phyloP scores from a whole-genome alignment of 371 early-diverging fungal species.

The Syncephalastrum contaminatum region DNA sequence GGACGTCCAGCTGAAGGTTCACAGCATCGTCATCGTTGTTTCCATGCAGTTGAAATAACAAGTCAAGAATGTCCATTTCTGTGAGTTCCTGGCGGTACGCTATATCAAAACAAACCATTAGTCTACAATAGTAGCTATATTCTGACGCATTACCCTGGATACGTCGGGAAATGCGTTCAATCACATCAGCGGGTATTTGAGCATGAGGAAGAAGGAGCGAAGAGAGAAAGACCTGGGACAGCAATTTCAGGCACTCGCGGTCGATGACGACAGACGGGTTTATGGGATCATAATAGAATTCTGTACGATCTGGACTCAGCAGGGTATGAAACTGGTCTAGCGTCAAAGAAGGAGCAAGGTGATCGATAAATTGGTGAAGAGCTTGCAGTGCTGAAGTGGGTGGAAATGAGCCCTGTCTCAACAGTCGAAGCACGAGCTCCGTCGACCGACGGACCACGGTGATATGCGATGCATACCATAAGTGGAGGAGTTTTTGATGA shows the following conservation, averaged over 20 bases:
- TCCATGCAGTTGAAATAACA: conserved; percentile 14
- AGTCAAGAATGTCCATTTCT: conserved; percentile 5
- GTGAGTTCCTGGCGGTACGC: too few species aligned
- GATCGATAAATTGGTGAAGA: background rate
- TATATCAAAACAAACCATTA: too few species aligned
- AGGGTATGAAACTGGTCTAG: background rate
- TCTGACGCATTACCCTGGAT: background rate
- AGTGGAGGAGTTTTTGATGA: too few species aligned
- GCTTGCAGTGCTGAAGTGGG: background rate
- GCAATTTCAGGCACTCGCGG: conserved; percentile 14
- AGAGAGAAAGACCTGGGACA: conserved; percentile 8
- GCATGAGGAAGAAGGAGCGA: background rate
- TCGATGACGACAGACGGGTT: conserved; percentile 11
- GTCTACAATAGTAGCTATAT: background rate
- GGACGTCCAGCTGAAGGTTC: conserved; percentile 16
- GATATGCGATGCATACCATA: conserved; percentile 8
- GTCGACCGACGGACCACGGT: conserved; percentile 20
- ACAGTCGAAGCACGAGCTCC: conserved; percentile 9
- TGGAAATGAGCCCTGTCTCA: conserved; percentile 3
- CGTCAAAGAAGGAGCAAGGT: conserved; percentile 5
- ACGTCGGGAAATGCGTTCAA: background rate
- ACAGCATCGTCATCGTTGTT: conserved; percentile 20
- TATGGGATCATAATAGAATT: conserved; percentile 13
- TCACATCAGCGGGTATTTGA: background rate
- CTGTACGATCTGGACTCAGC: conserved; percentile 11